Percentiles rank a stretch among this genome's conserved stretches.
Conservation (phyloP, 2,329 filamentous ascomycete species). For the Aspergillus quadrilineatus region DNA sequence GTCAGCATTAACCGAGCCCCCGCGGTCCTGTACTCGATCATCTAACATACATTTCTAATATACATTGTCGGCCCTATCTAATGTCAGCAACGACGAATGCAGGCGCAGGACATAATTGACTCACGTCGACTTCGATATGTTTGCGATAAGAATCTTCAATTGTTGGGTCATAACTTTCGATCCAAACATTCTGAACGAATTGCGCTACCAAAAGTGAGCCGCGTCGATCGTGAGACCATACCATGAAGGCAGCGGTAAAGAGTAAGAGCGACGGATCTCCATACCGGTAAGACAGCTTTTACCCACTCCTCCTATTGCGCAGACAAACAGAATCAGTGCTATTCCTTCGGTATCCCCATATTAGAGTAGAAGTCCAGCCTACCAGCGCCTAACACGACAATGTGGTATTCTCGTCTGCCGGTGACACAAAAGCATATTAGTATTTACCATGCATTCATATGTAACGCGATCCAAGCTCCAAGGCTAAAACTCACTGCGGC, state of each 20-base stretch:
- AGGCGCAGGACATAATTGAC: conserved; percentile 38
- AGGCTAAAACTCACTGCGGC: conserved; percentile 35
- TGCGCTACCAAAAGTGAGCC: conserved; percentile 60
- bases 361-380: conserved; percentile 23
- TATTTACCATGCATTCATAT: conserved; percentile 11
- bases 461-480: background rate
- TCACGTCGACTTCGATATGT: conserved; percentile 85
- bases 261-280: conserved; percentile 23
- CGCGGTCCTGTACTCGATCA: background rate
- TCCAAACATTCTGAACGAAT: conserved; percentile 93
- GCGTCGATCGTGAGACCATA: background rate
- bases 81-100: conserved; percentile 31
- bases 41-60: conserved; percentile 75
- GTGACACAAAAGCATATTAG: conserved; percentile 21
- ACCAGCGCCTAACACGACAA: conserved; percentile 80
- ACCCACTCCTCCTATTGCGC: conserved; percentile 71
- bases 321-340: conserved; percentile 18
- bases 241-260: background rate
- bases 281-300: conserved; percentile 90
- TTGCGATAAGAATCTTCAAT: conserved; percentile 88
- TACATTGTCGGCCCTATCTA: conserved; percentile 74
- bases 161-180: conserved; percentile 85
- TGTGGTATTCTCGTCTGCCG: conserved; percentile 71
- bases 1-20: conserved; percentile 9
- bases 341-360: background rate